phyloP scores from a whole-genome alignment of 179 eudicot species.

The Amaranthus tricolor region DNA sequence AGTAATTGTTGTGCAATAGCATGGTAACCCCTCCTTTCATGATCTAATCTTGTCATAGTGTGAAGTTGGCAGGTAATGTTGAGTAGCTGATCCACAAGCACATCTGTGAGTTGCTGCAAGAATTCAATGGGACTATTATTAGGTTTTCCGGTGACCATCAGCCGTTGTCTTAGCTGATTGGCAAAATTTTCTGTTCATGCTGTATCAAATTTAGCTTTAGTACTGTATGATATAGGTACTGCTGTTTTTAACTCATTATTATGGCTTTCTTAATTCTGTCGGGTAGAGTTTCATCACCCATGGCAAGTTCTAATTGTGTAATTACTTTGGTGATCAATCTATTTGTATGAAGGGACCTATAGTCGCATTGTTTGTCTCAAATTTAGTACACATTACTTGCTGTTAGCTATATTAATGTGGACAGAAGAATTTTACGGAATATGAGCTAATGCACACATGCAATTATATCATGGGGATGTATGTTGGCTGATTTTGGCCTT shows the following conservation, averaged over 20 bases:
- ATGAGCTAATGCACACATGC: background rate
- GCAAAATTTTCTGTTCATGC: conserved; percentile 14
- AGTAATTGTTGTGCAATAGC: background rate
- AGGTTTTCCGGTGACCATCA: conserved; percentile 9
- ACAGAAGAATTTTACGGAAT: background rate
- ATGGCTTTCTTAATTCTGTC: background rate
- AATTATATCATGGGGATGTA: background rate
- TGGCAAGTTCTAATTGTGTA: background rate
- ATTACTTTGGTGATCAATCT: background rate
- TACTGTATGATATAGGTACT: conserved; percentile 31
- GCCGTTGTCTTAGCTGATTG: conserved; percentile 7
- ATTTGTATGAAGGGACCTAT: background rate
- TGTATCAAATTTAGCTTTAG: conserved; percentile 11
- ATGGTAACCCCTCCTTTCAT: background rate
- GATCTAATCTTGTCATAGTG: background rate
- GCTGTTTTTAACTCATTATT: background rate
- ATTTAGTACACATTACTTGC: background rate
- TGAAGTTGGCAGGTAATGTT: conserved; percentile 25
- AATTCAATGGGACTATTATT: conserved; percentile 25
- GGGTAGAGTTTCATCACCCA: background rate
- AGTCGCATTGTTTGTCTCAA: background rate
- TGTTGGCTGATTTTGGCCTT: background rate
- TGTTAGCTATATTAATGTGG: too few relatives aligned
- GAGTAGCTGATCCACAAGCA: conserved; percentile 22
- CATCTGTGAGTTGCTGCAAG: background rate